Conservation (phyloP, 164 flowering plant genomes). For the Umbilicus rupestris region DNA sequence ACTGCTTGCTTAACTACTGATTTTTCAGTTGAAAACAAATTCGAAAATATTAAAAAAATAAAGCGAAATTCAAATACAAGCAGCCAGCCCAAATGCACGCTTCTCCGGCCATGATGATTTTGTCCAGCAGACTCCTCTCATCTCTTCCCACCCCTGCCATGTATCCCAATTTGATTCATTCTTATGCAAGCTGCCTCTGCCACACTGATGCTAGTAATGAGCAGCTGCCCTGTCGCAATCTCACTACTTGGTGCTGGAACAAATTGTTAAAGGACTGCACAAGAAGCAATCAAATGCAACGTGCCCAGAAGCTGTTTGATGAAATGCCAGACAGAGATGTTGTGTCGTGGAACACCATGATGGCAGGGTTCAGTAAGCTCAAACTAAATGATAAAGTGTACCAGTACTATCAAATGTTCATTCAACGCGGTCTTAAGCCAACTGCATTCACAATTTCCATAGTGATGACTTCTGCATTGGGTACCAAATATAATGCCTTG, state of each 20-base stretch:
- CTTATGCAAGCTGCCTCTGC: not conserved
- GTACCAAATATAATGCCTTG: conserved; percentile 20
- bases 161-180: not conserved
- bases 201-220: not conserved
- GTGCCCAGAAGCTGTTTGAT: conserved; percentile 47
- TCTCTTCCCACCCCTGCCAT: not conserved
- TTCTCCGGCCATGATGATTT: not conserved
- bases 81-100: no score
- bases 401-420: conserved; percentile 27
- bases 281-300: conserved; percentile 10
- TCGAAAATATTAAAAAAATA: no score
- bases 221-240: not conserved
- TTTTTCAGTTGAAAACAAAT: no score
- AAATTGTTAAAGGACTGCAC: conserved; percentile 27
- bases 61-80: no score
- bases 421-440: conserved; percentile 25
- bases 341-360: conserved; percentile 52
- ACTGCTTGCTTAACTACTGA: no score
- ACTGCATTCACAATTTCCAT: conserved; percentile 39
- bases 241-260: conserved; percentile 27
- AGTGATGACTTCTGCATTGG: conserved; percentile 22
- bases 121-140: not conserved
- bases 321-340: conserved; percentile 50
- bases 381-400: conserved; percentile 17
- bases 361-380: conserved; percentile 31